Percentiles rank a stretch among this genome's conserved stretches.
Conservation (phyloP, 208 protist species). For the Trypanosoma melophagium region DNA sequence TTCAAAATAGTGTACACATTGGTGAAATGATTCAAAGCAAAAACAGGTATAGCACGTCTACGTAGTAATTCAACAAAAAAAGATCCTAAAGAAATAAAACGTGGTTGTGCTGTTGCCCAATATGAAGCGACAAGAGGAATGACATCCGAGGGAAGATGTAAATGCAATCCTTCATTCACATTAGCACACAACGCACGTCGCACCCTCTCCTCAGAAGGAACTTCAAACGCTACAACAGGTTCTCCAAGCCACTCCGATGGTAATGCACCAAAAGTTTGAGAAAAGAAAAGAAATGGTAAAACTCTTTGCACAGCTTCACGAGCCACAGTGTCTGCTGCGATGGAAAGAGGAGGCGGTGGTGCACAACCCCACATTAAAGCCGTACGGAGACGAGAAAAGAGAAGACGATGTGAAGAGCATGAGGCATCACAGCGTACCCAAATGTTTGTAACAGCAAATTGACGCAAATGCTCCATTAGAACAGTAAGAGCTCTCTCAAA, state of each 20-base stretch:
- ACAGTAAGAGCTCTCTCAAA: conserved; percentile 16
- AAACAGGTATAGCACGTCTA: conserved; percentile 60
- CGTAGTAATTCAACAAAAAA: conserved; percentile 82
- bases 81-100: conserved; percentile 40
- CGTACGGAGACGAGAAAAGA: conserved; percentile 52
- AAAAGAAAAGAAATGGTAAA: conserved; percentile 58
- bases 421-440: conserved; percentile 80
- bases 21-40: conserved; percentile 48
- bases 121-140: conserved; percentile 32
- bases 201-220: conserved; percentile 39
- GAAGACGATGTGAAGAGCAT: conserved; percentile 39
- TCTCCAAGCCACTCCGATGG: conserved; percentile 83
- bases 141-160: conserved; percentile 45
- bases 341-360: conserved; percentile 2
- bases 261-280: conserved; percentile 33
- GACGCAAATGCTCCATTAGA: conserved; percentile 17
- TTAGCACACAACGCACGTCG: conserved; percentile 22
- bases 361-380: conserved; percentile 56
- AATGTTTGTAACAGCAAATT: conserved; percentile 32
- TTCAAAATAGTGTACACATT: conserved; percentile 66
- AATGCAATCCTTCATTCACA: background rate
- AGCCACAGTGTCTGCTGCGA: conserved; percentile 9
- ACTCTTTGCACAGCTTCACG: conserved; percentile 37
- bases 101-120: conserved; percentile 54
- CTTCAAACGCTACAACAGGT: conserved; percentile 67